These are phyloP conservation scores for Mycena rosella DNA, from an alignment of 768 basidiomycete species.

Conservation along the genomic window DNA sequence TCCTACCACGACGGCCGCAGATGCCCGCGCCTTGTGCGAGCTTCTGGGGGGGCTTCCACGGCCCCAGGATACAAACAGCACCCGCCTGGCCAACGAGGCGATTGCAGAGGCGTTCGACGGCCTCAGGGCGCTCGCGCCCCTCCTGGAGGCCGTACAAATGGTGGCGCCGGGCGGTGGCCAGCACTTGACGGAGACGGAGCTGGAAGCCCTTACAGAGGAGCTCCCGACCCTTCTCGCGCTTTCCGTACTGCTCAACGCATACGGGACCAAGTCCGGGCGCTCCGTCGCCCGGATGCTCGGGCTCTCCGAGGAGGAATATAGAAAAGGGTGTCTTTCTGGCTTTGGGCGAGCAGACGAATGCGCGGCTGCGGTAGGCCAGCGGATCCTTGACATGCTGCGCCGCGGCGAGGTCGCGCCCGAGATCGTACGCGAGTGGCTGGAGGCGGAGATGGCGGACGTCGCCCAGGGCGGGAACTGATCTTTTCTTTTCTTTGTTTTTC, in stretches of 20 bases:
- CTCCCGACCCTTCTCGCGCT: slow-evolving; percentile 83
- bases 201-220: slow-evolving; percentile 69
- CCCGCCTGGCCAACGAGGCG: slow-evolving; percentile 78
- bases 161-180: slow-evolving; percentile 25
- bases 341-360: slow-evolving; percentile 86
- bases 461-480: slow-evolving; percentile 20
- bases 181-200: slow-evolving; percentile 48
- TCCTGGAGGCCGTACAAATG: slow-evolving; percentile 65
- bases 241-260: slow-evolving; percentile 71
- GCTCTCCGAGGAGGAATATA: slow-evolving; percentile 72
- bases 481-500: slow-evolving; percentile 15
- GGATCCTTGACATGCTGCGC: slow-evolving; percentile 65
- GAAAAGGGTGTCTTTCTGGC: slow-evolving; percentile 76
- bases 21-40: slow-evolving; percentile 73
- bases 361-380: slow-evolving; percentile 67
- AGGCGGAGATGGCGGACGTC: slow-evolving; percentile 54
- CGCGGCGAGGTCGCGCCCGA: slow-evolving; percentile 46
- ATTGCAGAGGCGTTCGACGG: slow-evolving; percentile 84
- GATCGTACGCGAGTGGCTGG: slow-evolving; percentile 63
- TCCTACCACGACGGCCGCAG: slow-evolving; percentile 62
- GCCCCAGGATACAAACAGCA: slow-evolving; percentile 62
- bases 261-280: slow-evolving; percentile 48
- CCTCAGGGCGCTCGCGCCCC: slow-evolving; percentile 65
- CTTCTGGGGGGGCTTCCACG: slow-evolving; percentile 72
- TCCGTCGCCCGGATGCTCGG: slow-evolving; percentile 69